Conservation (phyloP, 805 yeast species). For the Kluyveromyces starmeri region DNA sequence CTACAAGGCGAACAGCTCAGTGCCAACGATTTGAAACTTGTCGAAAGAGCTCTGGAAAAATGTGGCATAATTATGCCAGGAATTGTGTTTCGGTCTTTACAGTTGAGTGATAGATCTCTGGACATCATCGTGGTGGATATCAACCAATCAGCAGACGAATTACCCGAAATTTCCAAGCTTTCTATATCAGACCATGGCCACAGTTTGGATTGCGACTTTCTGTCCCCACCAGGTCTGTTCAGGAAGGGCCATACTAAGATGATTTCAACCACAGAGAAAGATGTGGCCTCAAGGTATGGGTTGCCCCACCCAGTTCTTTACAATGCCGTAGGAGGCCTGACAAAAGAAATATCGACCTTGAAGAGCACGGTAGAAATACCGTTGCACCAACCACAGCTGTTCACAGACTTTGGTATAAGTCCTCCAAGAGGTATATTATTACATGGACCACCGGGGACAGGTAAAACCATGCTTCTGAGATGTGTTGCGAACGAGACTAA, state of each 20-base stretch:
- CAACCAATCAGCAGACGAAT: constrained; percentile 24
- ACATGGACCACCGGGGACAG: constrained; percentile 97
- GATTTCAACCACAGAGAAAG: constrained; percentile 15
- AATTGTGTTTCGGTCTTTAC: constrained; percentile 27
- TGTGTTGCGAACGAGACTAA: constrained; percentile 71
- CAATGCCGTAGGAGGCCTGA: constrained; percentile 68
- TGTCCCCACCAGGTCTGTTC: constrained; percentile 43
- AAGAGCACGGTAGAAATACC: constrained; percentile 72
- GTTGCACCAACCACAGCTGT: constrained; percentile 63
- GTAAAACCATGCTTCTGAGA: constrained; percentile 80
- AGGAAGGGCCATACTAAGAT: constrained; percentile 29
- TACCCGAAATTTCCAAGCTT: constrained; percentile 34
- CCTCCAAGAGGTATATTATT: constrained; percentile 92
- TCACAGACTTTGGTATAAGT: constrained; percentile 74
- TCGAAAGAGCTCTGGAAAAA: constrained; percentile 40
- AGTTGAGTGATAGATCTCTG: constrained; percentile 9
- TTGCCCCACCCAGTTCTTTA: constrained; percentile 40
- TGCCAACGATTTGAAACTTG: constrained; percentile 22
- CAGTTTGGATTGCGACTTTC: constrained; percentile 17
- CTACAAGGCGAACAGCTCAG: constrained; percentile 16
- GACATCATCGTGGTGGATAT: constrained; percentile 21
- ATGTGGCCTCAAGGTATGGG: constrained; percentile 33
- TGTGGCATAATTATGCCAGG: constrained; percentile 58
- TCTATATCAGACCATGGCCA: constrained; percentile 14
- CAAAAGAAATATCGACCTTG: constrained; percentile 49